A percentile compares a stretch with the other conserved stretches of the same genome.
Evolutionary conservation across 2,329 filamentous ascomycete species (phyloP).

Genomic region (Fusarium austroafricanum): DNA sequence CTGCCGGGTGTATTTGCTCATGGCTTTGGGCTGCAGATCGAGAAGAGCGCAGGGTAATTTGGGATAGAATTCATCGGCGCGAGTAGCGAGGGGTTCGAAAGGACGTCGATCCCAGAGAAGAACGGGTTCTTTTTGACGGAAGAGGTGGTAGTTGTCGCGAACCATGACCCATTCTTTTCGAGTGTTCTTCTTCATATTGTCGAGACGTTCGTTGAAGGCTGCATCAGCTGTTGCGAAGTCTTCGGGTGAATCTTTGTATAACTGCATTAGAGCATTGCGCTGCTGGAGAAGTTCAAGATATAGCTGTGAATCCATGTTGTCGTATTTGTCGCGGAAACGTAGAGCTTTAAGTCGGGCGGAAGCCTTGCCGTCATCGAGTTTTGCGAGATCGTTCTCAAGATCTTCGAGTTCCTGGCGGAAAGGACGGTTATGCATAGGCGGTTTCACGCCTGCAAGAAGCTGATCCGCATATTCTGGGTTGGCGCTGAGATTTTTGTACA

Average conservation of each 20-base stretch:
- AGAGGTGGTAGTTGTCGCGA: constrained; percentile 66
- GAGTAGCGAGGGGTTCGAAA: constrained; percentile 74
- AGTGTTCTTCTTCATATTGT: constrained; percentile 49
- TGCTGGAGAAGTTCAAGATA: constrained; percentile 52
- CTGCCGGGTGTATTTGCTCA: constrained; percentile 61
- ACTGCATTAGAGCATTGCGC: constrained; percentile 43
- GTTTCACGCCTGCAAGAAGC: constrained; percentile 47
- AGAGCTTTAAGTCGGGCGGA: constrained; percentile 46
- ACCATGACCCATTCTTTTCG: constrained; percentile 53
- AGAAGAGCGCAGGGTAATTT: constrained; percentile 67
- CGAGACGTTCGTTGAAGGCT: constrained; percentile 53
- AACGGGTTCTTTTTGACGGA: constrained; percentile 61
- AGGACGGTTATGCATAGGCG: constrained; percentile 52
- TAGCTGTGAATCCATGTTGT: constrained; percentile 29
- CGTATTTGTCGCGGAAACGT: constrained; percentile 45
- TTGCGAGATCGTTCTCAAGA: constrained; percentile 48
- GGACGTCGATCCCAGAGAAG: constrained; percentile 77
- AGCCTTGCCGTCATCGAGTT: background rate
- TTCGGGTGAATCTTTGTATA: constrained; percentile 30
- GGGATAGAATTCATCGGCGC: constrained; percentile 74
- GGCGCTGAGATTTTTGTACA: constrained; percentile 38
- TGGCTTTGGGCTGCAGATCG: constrained; percentile 72
- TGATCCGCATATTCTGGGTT: constrained; percentile 40
- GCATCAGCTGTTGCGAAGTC: constrained; percentile 48
- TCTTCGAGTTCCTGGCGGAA: constrained; percentile 57